Conservation (phyloP, 2,329 filamentous ascomycete species). For the Fusarium sp. region DNA sequence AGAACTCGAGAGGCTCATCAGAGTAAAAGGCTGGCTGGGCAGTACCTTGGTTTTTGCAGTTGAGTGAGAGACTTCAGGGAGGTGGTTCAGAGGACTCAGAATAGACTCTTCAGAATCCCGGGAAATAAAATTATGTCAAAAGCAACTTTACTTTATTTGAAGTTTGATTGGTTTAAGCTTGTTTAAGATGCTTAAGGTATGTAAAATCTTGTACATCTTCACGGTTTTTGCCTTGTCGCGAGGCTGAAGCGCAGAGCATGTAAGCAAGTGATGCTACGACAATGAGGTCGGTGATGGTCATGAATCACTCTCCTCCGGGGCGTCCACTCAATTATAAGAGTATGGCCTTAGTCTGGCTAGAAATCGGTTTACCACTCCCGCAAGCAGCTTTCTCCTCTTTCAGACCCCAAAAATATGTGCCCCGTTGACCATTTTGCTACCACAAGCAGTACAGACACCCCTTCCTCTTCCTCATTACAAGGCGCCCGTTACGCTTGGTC, state of each 20-base stretch:
- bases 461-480: neutral
- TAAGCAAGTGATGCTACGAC: neutral
- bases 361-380: neutral
- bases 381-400: neutral
- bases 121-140: neutral
- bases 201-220: neutral
- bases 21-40: neutral
- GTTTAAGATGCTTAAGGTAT: neutral
- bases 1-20: neutral
- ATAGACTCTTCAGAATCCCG: neutral
- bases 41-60: neutral
- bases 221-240: neutral
- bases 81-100: neutral
- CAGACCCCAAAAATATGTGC: neutral
- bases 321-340: neutral
- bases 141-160: neutral
- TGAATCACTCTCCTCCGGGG: neutral
- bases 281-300: neutral
- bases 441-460: neutral
- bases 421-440: neutral
- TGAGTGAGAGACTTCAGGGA: neutral
- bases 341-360: neutral
- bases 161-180: neutral
- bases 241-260: neutral
- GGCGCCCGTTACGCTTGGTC: constrained; percentile 11